Evolutionary conservation across 1,139 yeast species (phyloP).

Genomic region (Yamadazyma pseudoaaseri): DNA sequence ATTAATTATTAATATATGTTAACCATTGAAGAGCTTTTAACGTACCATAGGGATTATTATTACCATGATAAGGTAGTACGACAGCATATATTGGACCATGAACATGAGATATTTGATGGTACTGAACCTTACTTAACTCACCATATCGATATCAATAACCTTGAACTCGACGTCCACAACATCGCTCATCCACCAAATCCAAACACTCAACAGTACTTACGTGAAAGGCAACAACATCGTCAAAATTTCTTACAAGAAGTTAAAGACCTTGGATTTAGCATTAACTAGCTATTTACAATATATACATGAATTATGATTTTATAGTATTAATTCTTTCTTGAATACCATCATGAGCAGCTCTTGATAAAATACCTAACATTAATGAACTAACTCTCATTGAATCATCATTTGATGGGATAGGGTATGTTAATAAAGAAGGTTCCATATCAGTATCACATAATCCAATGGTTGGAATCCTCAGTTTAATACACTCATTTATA

Average conservation of each 20-base stretch:
- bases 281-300: conserved; percentile 2
- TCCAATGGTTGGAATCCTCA: conserved; percentile 90
- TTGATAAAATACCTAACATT: conserved; percentile 78
- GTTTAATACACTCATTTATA: conserved; percentile 75
- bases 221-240: conserved; percentile 19
- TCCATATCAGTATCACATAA: conserved; percentile 92
- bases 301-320: background rate
- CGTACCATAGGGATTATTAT: conserved; percentile 10
- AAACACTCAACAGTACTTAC: conserved; percentile 12
- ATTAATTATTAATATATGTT: no score
- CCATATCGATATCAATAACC: conserved; percentile 1
- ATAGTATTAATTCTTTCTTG: conserved; percentile 42
- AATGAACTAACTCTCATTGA: conserved; percentile 79
- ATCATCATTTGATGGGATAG: conserved; percentile 96
- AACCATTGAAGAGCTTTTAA: conserved; percentile 14
- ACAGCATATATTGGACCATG: conserved; percentile 11
- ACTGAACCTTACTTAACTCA: conserved; percentile 1
- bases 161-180: conserved; percentile 2
- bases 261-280: conserved; percentile 18
- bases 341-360: conserved; percentile 81
- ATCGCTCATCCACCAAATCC: conserved; percentile 7
- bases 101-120: conserved; percentile 6
- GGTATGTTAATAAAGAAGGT: conserved; percentile 85
- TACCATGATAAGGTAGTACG: conserved; percentile 6
- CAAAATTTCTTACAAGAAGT: conserved; percentile 25